These are phyloP conservation scores for Tuber borchii DNA, from an alignment of 495 filamentous ascomycete species.

Conservation along the genomic window DNA sequence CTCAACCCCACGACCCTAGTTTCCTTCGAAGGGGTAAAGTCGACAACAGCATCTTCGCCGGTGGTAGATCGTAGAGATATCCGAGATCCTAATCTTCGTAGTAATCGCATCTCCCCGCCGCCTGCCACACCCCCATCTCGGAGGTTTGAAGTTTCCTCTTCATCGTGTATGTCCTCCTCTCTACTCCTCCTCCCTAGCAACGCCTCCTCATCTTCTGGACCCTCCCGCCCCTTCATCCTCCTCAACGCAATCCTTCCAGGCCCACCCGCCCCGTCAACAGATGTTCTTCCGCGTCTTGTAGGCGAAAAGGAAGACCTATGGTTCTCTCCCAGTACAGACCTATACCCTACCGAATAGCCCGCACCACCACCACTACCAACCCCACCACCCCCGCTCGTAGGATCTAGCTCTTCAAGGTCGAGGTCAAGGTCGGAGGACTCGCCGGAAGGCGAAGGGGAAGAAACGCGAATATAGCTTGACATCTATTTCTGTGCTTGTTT, in stretches of 20 bases:
- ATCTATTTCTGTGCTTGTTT: constrained; percentile 7
- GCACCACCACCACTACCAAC: neutral
- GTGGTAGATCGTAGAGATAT: constrained; percentile 23
- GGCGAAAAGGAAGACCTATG: constrained; percentile 24
- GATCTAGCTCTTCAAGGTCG: constrained; percentile 38
- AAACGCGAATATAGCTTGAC: constrained; percentile 29
- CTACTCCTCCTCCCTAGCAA: constrained; percentile 23
- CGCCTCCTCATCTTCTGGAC: constrained; percentile 36
- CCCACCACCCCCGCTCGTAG: neutral
- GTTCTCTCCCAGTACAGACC: constrained; percentile 28
- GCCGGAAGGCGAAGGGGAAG: constrained; percentile 32
- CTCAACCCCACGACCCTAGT: constrained; percentile 24
- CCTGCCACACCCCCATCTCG: constrained; percentile 4
- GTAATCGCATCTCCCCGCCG: constrained; percentile 19
- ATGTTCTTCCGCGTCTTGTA: neutral
- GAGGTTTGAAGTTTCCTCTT: neutral
- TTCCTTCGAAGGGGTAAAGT: constrained; percentile 35
- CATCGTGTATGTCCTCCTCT: neutral
- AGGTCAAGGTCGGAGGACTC: constrained; percentile 41
- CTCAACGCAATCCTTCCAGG: constrained; percentile 29
- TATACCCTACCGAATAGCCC: constrained; percentile 11
- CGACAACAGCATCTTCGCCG: constrained; percentile 17
- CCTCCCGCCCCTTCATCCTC: constrained; percentile 27
- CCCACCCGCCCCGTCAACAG: neutral
- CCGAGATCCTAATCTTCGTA: constrained; percentile 30